Conservation (phyloP, 257 asterid species). For the Rauvolfia tetraphylla region DNA sequence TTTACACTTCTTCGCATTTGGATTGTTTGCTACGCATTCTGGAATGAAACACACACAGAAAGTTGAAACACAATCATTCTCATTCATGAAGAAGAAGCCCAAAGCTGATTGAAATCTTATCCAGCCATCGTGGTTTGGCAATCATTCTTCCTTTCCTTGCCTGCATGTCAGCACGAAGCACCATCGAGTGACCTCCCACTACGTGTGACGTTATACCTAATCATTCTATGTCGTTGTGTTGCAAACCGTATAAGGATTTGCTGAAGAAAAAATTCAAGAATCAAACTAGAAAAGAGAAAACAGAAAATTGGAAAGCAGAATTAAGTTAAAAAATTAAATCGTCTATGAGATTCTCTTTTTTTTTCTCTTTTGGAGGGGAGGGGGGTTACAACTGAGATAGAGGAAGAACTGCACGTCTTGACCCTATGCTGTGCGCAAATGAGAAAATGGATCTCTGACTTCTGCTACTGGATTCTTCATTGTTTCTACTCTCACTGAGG, state of each 20-base stretch:
- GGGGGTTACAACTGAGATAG: slow-evolving; percentile 28
- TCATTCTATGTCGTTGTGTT: slow-evolving; percentile 12
- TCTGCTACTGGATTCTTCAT: slow-evolving; percentile 59
- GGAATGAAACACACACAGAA: slow-evolving; percentile 6
- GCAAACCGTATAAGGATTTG: not conserved
- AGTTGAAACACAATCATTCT: slow-evolving; percentile 27
- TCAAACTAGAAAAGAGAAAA: not conserved
- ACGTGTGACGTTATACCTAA: slow-evolving; percentile 19
- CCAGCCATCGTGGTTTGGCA: slow-evolving; percentile 8
- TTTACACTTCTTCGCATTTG: not conserved
- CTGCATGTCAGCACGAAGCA: slow-evolving; percentile 5
- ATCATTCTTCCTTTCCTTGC: slow-evolving; percentile 11
- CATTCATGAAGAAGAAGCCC: slow-evolving; percentile 15
- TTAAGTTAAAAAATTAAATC: too few relatives aligned
- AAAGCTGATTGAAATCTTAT: slow-evolving; percentile 12
- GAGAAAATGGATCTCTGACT: slow-evolving; percentile 64
- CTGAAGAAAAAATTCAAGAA: not conserved
- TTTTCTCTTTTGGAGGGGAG: too few relatives aligned
- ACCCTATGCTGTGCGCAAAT: slow-evolving; percentile 61
- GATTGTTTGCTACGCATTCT: not conserved
- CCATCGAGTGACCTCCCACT: slow-evolving; percentile 1
- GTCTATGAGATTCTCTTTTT: too few relatives aligned
- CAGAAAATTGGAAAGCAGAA: not conserved
- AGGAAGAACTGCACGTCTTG: slow-evolving; percentile 60
- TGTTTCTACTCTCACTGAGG: slow-evolving; percentile 27